Conservation (phyloP, 345 rosid genomes). For the Rhizophora mangle region DNA sequence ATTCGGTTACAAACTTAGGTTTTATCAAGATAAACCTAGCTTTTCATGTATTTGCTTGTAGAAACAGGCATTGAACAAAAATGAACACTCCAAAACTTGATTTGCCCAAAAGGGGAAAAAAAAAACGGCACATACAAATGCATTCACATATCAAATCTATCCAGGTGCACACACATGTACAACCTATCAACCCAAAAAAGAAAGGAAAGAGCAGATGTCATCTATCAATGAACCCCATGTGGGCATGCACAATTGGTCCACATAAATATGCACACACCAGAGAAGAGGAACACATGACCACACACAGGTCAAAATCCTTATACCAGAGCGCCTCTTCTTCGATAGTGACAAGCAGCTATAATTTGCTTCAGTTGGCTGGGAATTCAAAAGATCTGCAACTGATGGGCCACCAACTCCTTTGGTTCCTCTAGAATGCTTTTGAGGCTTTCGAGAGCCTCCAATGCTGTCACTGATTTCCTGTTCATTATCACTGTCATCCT, state of each 20-base stretch:
- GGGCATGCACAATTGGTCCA: too few species aligned
- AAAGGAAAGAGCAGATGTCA: too few species aligned
- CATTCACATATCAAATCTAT: not conserved
- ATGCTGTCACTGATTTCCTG: constrained; percentile 50
- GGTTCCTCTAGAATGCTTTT: constrained; percentile 49
- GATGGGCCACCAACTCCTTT: constrained; percentile 45
- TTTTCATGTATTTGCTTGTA: not conserved
- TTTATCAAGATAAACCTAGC: constrained; percentile 1
- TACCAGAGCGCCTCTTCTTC: constrained; percentile 70
- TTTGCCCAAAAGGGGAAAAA: not conserved
- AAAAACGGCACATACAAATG: not conserved
- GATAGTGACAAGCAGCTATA: constrained; percentile 55
- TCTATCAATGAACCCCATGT: too few species aligned
- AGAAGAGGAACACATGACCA: constrained; percentile 15
- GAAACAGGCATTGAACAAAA: not conserved
- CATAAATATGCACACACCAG: too few species aligned
- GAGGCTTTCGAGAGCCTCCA: constrained; percentile 43
- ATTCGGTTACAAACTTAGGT: not conserved
- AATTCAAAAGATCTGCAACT: constrained; percentile 56
- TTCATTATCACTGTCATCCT: constrained; percentile 75
- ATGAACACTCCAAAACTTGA: not conserved
- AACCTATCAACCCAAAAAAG: too few species aligned
- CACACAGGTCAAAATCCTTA: constrained; percentile 1
- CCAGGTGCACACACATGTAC: too few species aligned
- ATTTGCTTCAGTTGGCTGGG: constrained; percentile 50